A percentile compares a stretch with the other conserved stretches of the same genome.
phyloP scores from a whole-genome alignment of 352 stramenopile genomes.

The Pythium brachiatum region DNA sequence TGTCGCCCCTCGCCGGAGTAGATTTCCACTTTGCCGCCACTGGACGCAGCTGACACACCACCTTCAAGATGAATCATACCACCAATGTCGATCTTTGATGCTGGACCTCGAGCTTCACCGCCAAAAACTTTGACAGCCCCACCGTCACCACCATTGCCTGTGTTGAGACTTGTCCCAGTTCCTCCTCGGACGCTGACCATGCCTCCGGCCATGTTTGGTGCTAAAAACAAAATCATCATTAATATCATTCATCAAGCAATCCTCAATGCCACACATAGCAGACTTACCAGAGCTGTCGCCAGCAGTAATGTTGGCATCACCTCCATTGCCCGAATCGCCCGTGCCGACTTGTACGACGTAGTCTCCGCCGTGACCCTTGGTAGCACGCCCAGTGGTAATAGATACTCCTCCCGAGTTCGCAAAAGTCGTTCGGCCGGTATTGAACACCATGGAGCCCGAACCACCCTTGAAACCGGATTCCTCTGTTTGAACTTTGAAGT shows the following conservation, averaged over 20 bases:
- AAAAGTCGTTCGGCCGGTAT: constrained; percentile 33
- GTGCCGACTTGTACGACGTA: constrained; percentile 31
- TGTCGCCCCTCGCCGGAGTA: constrained; percentile 40
- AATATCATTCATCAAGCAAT: not conserved
- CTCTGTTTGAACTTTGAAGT: constrained; percentile 54
- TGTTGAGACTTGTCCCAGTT: constrained; percentile 42
- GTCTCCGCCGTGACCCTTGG: constrained; percentile 46
- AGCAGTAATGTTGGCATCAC: constrained; percentile 61
- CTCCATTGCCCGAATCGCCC: constrained; percentile 37
- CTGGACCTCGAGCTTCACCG: constrained; percentile 54
- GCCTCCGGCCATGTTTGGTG: constrained; percentile 36
- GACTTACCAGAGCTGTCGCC: constrained; percentile 59
- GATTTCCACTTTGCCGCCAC: constrained; percentile 62
- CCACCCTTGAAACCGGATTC: constrained; percentile 47
- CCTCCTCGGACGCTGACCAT: constrained; percentile 49
- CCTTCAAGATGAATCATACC: constrained; percentile 63
- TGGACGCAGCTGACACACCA: constrained; percentile 44
- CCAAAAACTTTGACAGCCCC: constrained; percentile 49
- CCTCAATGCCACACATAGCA: not conserved
- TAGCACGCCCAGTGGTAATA: constrained; percentile 34
- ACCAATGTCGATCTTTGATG: constrained; percentile 40
- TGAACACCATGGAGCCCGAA: constrained; percentile 47
- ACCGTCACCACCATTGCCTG: constrained; percentile 58
- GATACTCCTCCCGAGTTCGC: constrained; percentile 34
- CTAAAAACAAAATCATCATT: constrained; percentile 24